These are phyloP conservation scores for Paecilomyces sp. DNA, from an alignment of 2,329 filamentous ascomycete genomes.

Conservation along the genomic window DNA sequence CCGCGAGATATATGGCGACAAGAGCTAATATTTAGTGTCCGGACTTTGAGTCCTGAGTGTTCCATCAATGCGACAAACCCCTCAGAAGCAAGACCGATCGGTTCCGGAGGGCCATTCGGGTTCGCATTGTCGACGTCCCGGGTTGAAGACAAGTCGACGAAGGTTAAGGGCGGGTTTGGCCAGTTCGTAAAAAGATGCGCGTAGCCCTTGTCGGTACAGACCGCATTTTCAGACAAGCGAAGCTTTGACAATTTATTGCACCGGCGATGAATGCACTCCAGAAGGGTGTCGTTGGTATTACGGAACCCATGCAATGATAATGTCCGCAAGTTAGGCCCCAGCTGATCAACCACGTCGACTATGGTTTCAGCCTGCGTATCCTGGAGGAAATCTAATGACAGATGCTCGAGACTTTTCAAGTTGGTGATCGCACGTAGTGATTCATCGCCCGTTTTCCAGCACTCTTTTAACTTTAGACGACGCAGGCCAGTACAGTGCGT, in stretches of 20 bases:
- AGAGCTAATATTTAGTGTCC: constrained; percentile 67
- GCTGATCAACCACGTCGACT: constrained; percentile 51
- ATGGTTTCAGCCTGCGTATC: constrained; percentile 52
- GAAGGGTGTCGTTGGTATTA: constrained; percentile 59
- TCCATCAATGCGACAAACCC: constrained; percentile 77
- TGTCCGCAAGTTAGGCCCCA: constrained; percentile 64
- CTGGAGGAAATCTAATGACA: constrained; percentile 62
- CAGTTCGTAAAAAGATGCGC: constrained; percentile 66
- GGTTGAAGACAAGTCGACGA: constrained; percentile 69
- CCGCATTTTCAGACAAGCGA: constrained; percentile 69
- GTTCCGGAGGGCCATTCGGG: constrained; percentile 55
- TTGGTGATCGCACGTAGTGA: constrained; percentile 60
- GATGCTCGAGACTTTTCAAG: constrained; percentile 60
- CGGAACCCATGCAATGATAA: constrained; percentile 67
- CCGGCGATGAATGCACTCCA: constrained; percentile 62
- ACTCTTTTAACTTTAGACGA: constrained; percentile 74
- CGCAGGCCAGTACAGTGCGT: constrained; percentile 60
- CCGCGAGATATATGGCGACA: constrained; percentile 71
- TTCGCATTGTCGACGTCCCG: constrained; percentile 67
- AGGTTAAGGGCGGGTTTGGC: constrained; percentile 63
- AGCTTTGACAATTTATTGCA: constrained; percentile 68
- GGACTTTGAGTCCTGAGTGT: constrained; percentile 65
- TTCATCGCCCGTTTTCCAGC: constrained; percentile 62
- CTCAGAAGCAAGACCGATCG: constrained; percentile 65
- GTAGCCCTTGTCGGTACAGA: constrained; percentile 69